These are phyloP conservation scores for Camelina laxa DNA, from an alignment of 345 rosid genomes.

Conservation along the genomic window DNA sequence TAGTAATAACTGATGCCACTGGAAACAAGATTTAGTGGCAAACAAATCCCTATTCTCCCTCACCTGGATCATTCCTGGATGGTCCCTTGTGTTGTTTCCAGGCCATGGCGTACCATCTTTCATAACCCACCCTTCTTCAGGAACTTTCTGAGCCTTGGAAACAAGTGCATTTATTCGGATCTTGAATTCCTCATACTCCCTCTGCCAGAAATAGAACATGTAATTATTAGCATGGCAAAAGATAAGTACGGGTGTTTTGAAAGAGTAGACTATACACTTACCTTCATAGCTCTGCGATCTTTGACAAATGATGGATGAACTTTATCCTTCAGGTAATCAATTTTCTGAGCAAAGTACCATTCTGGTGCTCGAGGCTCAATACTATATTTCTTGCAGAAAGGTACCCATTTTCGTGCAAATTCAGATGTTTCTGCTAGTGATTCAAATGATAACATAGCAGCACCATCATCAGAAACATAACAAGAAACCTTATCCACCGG, in stretches of 20 bases:
- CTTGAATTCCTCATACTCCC: slow-evolving; percentile 92
- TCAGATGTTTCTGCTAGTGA: slow-evolving; percentile 86
- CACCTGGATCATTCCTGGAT: slow-evolving; percentile 99
- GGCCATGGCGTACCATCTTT: slow-evolving; percentile 99
- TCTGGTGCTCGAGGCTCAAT: slow-evolving; percentile 96
- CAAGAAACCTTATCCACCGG: slow-evolving; percentile 93
- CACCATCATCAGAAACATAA: slow-evolving; percentile 94
- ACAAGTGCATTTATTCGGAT: slow-evolving; percentile 85
- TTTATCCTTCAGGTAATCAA: slow-evolving; percentile 90
- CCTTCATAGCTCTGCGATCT: slow-evolving; percentile 98
- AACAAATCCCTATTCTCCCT: slow-evolving; percentile 4
- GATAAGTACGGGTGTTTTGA: not conserved
- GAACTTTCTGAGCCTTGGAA: slow-evolving; percentile 78
- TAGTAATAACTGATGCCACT: not conserved
- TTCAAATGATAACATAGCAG: slow-evolving; percentile 91
- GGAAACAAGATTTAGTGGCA: not conserved
- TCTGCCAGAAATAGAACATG: slow-evolving; percentile 50
- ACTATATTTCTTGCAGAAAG: slow-evolving; percentile 77
- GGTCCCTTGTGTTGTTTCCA: slow-evolving; percentile 93
- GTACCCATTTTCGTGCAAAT: slow-evolving; percentile 92
- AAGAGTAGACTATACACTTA: slow-evolving; percentile 31
- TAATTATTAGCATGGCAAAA: not conserved
- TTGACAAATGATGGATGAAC: slow-evolving; percentile 89
- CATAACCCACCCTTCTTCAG: slow-evolving; percentile 97
- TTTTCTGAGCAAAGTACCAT: slow-evolving; percentile 80